Evolutionary conservation across 306 rosid species (phyloP).

Genomic region (Aeschynomene evenia): DNA sequence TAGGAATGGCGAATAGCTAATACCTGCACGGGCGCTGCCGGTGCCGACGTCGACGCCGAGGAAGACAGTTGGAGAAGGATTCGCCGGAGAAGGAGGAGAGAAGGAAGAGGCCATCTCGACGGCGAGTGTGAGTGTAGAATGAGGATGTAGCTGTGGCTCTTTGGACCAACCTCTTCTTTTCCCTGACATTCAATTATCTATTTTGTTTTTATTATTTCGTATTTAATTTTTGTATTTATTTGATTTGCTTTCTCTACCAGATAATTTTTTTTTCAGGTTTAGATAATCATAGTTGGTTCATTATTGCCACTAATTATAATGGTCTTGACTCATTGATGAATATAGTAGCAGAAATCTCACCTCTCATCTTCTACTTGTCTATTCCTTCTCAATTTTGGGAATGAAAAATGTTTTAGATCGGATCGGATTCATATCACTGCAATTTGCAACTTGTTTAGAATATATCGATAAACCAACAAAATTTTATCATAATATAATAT

Average conservation of each 20-base stretch:
- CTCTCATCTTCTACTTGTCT: neutral
- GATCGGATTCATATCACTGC: neutral
- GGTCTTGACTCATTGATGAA: neutral
- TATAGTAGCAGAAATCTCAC: neutral
- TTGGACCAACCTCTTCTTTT: slow-evolving; percentile 36
- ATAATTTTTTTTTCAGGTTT: neutral
- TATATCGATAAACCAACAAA: neutral
- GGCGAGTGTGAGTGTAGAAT: slow-evolving; percentile 10
- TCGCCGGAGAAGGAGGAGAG: slow-evolving; percentile 12
- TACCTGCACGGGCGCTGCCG: slow-evolving; percentile 97
- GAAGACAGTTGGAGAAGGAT: slow-evolving; percentile 50
- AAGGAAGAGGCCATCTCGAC: slow-evolving; percentile 50
- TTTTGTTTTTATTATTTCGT: neutral
- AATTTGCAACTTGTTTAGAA: neutral
- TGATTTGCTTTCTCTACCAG: neutral
- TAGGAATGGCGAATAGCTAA: neutral
- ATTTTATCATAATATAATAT: neutral
- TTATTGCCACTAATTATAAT: neutral
- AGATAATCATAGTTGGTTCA: neutral
- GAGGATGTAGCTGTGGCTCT: slow-evolving; percentile 31
- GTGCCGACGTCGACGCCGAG: slow-evolving; percentile 96
- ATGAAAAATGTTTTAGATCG: neutral
- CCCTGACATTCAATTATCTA: slow-evolving; percentile 35
- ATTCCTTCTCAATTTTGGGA: neutral
- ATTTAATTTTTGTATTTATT: neutral